phyloP scores from a whole-genome alignment of 352 stramenopile genomes.

The Peronospora tabacina region DNA sequence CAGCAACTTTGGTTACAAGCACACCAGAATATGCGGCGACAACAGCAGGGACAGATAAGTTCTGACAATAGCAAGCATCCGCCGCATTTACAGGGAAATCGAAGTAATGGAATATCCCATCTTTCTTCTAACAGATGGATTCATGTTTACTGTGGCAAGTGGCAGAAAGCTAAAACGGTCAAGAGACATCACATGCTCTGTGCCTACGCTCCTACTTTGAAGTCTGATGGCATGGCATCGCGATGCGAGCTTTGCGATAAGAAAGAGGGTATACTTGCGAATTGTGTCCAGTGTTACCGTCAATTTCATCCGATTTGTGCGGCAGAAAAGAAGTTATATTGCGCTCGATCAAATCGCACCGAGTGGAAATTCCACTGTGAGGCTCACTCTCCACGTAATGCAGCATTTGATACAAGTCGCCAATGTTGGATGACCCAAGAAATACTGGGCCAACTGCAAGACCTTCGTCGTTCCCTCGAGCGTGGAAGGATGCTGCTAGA shows the following conservation, averaged over 20 bases:
- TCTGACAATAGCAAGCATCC: constrained; percentile 1
- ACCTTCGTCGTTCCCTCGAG: constrained; percentile 69
- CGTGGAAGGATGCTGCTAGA: constrained; percentile 79
- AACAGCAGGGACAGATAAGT: constrained; percentile 12
- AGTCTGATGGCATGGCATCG: constrained; percentile 17
- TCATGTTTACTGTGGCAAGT: constrained; percentile 72
- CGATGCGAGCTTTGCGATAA: constrained; percentile 56
- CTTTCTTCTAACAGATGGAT: constrained; percentile 48
- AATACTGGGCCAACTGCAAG: constrained; percentile 62
- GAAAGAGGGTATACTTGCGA: constrained; percentile 39
- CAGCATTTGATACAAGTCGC: constrained; percentile 59
- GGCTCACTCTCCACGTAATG: constrained; percentile 48
- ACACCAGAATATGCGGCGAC: constrained; percentile 24
- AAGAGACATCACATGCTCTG: constrained; percentile 60
- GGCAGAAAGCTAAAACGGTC: constrained; percentile 59
- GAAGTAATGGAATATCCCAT: constrained; percentile 11
- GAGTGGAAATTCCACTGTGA: constrained; percentile 81
- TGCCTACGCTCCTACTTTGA: constrained; percentile 28
- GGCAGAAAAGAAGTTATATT: constrained; percentile 53
- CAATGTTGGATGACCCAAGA: constrained; percentile 77
- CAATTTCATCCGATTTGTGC: constrained; percentile 72
- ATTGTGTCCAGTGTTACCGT: constrained; percentile 52
- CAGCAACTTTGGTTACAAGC: constrained; percentile 29
- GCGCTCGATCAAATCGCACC: constrained; percentile 44
- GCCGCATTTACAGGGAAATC: constrained; percentile 3